Percentiles rank a stretch among this genome's conserved stretches.
Evolutionary conservation across 352 stramenopile genomes (phyloP).

Genomic region (Phytophthora uliginosa): DNA sequence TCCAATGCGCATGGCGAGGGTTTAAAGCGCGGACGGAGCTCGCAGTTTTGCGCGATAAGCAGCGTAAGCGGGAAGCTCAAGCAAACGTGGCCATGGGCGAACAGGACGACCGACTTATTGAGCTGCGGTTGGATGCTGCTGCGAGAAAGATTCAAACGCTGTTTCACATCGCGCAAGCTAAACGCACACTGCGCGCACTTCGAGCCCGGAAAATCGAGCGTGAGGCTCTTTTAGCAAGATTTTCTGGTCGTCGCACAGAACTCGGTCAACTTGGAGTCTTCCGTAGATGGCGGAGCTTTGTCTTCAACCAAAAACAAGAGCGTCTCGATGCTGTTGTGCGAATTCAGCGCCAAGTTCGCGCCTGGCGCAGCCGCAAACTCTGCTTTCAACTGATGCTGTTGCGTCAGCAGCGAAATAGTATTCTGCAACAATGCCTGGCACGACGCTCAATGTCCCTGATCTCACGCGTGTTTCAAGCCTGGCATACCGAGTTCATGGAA

Average conservation of each 20-base stretch:
- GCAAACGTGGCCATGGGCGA: constrained; percentile 51
- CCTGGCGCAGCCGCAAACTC: constrained; percentile 44
- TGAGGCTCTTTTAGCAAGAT: constrained; percentile 43
- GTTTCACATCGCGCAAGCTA: constrained; percentile 48
- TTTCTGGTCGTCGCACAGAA: constrained; percentile 42
- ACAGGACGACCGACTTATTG: constrained; percentile 57
- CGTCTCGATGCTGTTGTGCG: constrained; percentile 34
- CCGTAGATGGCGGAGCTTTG: constrained; percentile 48
- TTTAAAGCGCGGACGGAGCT: constrained; percentile 37
- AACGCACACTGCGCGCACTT: constrained; percentile 42
- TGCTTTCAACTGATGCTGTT: constrained; percentile 49
- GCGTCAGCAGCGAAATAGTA: constrained; percentile 43
- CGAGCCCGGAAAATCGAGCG: constrained; percentile 50
- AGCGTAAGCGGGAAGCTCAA: constrained; percentile 40
- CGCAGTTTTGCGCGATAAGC: constrained; percentile 29
- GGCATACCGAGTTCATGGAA: constrained; percentile 28
- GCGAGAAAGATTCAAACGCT: constrained; percentile 67
- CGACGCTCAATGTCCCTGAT: constrained; percentile 33
- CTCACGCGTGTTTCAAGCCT: constrained; percentile 33
- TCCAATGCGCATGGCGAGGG: constrained; percentile 63
- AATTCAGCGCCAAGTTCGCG: constrained; percentile 56
- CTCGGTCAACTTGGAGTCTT: constrained; percentile 41
- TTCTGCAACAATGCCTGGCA: constrained; percentile 52
- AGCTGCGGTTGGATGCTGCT: constrained; percentile 45
- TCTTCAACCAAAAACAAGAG: constrained; percentile 44